These are phyloP conservation scores for Licmophora abbreviata DNA, from an alignment of 108 stramenopile genomes.

Conservation along the genomic window DNA sequence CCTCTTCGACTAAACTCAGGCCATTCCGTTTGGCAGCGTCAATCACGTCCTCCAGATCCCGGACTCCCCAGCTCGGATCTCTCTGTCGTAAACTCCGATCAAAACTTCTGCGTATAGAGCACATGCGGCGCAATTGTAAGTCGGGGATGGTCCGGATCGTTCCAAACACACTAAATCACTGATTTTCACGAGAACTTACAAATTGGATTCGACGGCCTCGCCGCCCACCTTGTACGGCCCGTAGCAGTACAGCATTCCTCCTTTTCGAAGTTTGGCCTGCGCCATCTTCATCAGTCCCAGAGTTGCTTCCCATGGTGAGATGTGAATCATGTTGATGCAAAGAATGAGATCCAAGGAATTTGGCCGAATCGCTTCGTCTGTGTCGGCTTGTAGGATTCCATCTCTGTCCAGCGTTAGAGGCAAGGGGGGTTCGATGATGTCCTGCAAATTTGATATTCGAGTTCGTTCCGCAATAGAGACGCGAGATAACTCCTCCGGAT, in stretches of 20 bases:
- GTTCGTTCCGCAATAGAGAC: slow-evolving; percentile 30
- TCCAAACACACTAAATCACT: too few relatives aligned
- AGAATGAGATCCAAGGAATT: slow-evolving; percentile 45
- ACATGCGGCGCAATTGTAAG: background rate
- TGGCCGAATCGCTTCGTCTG: background rate
- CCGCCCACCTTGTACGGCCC: slow-evolving; percentile 70
- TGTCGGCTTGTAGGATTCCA: slow-evolving; percentile 33
- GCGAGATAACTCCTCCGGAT: slow-evolving; percentile 29
- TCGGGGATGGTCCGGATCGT: too few relatives aligned
- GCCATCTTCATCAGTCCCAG: slow-evolving; percentile 64
- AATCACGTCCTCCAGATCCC: slow-evolving; percentile 64
- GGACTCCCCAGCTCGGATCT: slow-evolving; percentile 56
- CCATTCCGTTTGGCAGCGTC: slow-evolving; percentile 42
- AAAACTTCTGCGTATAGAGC: slow-evolving; percentile 33
- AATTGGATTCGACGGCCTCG: slow-evolving; percentile 65
- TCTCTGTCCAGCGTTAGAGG: slow-evolving; percentile 22
- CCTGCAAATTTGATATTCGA: slow-evolving; percentile 4
- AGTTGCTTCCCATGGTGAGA: slow-evolving; percentile 78
- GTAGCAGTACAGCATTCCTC: slow-evolving; percentile 60
- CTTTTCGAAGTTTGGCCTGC: slow-evolving; percentile 21
- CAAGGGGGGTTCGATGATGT: slow-evolving; percentile 19
- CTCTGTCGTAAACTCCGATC: slow-evolving; percentile 43
- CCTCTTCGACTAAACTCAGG: slow-evolving; percentile 31
- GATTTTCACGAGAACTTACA: slow-evolving; percentile 31
- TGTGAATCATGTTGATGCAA: slow-evolving; percentile 86